These are phyloP conservation scores for Colletotrichum falcatum DNA, from an alignment of 2,329 filamentous ascomycete genomes.

Conservation along the genomic window DNA sequence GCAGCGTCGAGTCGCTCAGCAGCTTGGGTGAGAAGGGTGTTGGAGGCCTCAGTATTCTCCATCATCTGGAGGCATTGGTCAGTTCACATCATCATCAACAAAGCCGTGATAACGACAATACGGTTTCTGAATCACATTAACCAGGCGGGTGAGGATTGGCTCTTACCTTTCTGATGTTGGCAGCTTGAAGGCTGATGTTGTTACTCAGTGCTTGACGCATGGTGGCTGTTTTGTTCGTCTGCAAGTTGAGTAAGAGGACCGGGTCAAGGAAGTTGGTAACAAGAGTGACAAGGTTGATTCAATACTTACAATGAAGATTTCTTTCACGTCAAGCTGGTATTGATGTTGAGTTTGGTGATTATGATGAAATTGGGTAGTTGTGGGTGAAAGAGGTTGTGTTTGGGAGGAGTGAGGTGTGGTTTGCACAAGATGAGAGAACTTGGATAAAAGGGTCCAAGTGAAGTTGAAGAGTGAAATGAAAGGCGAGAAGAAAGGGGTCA, in stretches of 20 bases:
- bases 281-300: neutral
- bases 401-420: too few relatives aligned
- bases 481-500: neutral
- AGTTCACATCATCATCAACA: accelerated
- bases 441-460: neutral
- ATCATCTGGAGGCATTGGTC: neutral
- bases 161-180: neutral
- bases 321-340: neutral
- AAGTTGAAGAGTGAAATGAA: neutral
- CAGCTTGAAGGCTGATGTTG: neutral
- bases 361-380: neutral
- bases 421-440: neutral
- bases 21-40: neutral
- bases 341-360: too few relatives aligned
- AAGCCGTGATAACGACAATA: neutral
- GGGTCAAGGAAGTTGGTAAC: neutral
- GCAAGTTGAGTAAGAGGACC: neutral
- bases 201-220: neutral
- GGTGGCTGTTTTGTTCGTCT: neutral
- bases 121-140: too few relatives aligned
- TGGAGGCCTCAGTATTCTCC: neutral
- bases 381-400: neutral
- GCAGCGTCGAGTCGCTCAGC: neutral
- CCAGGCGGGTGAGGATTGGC: too few relatives aligned
- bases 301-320: too few relatives aligned